phyloP scores from a whole-genome alignment of 2,329 filamentous ascomycete species.

The Raffaelea ambrosiae region DNA sequence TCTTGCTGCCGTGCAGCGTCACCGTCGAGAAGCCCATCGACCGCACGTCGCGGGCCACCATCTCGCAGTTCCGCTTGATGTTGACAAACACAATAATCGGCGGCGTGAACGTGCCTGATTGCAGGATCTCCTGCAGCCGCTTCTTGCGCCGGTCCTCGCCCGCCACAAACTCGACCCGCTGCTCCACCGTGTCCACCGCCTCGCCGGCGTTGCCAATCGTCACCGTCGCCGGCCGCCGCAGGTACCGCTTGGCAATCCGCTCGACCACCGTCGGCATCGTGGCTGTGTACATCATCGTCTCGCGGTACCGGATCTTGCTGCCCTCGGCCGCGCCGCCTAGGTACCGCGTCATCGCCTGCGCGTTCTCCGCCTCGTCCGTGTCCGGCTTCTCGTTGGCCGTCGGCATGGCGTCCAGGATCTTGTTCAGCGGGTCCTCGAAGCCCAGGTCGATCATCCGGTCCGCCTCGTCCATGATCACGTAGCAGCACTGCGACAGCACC shows the following conservation, averaged over 20 bases:
- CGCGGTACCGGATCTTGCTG: slow-evolving; percentile 78
- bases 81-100: slow-evolving; percentile 99
- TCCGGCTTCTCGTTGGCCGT: slow-evolving; percentile 94
- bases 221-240: slow-evolving; percentile 84
- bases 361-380: slow-evolving; percentile 81
- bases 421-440: slow-evolving; percentile 96
- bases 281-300: slow-evolving; percentile 99
- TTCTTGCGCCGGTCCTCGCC: slow-evolving; percentile 97
- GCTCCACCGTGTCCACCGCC: slow-evolving; percentile 95
- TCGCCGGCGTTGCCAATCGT: slow-evolving; percentile 92
- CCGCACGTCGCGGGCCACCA: slow-evolving; percentile 88
- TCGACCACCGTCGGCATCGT: slow-evolving; percentile 93
- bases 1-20: slow-evolving; percentile 91
- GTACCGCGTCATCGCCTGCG: slow-evolving; percentile 73
- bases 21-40: slow-evolving; percentile 85
- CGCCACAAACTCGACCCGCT: slow-evolving; percentile 83
- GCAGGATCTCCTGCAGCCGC: slow-evolving; percentile 82
- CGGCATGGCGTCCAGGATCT: slow-evolving; percentile 89
- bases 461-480: slow-evolving; percentile 98
- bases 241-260: slow-evolving; percentile 93
- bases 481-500: slow-evolving; percentile 92
- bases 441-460: slow-evolving; percentile 98
- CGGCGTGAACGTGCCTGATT: slow-evolving; percentile 68
- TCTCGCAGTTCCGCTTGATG: slow-evolving; percentile 98
- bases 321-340: slow-evolving; percentile 48